Percentiles rank a stretch among this genome's conserved stretches.
phyloP scores from a whole-genome alignment of 2,329 filamentous ascomycete species.

The Chaetomium olivaceum region DNA sequence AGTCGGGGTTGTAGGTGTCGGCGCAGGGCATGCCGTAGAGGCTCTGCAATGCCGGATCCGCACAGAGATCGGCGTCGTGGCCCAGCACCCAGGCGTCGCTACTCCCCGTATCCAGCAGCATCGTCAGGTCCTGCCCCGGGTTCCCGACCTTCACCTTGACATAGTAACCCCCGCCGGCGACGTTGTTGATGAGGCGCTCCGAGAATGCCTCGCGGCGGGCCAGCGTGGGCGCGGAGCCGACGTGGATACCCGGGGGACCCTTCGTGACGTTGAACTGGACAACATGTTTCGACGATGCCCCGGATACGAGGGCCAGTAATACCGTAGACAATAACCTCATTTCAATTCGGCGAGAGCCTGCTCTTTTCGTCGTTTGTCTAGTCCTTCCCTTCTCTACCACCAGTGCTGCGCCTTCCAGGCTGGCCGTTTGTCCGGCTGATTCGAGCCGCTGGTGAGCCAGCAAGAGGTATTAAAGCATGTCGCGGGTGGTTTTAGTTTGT shows the following conservation, averaged over 20 bases:
- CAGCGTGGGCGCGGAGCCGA: slow-evolving; percentile 24
- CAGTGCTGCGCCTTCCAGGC: neutral
- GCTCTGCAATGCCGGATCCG: slow-evolving; percentile 39
- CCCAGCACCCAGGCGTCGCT: slow-evolving; percentile 62
- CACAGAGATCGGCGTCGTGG: slow-evolving; percentile 44
- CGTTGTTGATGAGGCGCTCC: slow-evolving; percentile 52
- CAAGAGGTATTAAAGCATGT: slow-evolving; percentile 10
- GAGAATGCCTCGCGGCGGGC: slow-evolving; percentile 36
- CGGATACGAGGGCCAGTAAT: slow-evolving; percentile 25
- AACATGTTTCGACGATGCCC: slow-evolving; percentile 28
- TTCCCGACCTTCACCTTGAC: slow-evolving; percentile 60
- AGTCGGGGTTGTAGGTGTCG: slow-evolving; percentile 46
- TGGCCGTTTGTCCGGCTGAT: neutral
- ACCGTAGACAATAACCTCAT: slow-evolving; percentile 20
- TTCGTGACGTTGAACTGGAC: slow-evolving; percentile 32
- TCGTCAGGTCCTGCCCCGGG: slow-evolving; percentile 54
- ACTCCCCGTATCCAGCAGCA: slow-evolving; percentile 64
- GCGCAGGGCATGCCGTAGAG: slow-evolving; percentile 40
- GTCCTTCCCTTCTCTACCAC: neutral
- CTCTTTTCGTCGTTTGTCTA: neutral
- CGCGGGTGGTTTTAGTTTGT: neutral
- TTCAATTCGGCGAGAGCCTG: slow-evolving; percentile 4
- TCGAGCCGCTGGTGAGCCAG: neutral
- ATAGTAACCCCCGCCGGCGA: slow-evolving; percentile 58
- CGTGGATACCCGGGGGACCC: slow-evolving; percentile 27